Evolutionary conservation across 495 filamentous ascomycete species (phyloP), one percentile per base, ranked within the genome.

Genomic region (Penicillium crystallinum): DNA sequence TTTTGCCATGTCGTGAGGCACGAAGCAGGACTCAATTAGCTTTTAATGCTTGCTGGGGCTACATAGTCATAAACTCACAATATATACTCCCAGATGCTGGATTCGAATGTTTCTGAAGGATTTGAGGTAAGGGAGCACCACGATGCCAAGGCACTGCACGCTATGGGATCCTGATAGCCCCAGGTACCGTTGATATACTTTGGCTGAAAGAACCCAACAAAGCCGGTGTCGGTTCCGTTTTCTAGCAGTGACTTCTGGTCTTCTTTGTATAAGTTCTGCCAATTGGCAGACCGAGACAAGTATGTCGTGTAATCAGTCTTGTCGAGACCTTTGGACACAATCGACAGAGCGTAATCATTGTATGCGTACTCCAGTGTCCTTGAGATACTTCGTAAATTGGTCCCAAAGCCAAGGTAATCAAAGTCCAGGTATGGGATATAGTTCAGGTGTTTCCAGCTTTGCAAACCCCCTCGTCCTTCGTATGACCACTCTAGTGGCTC

Each of bases 281-380:
- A 90, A 59, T 87, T 87, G 1, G 57, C 65, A 43, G 83, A 80
- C 0, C 84, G 78, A 25, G 72, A 66, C 5, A 79, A 65, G 52
- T 88, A 89, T 55, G 82, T 88, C 25, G 81, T 77, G 21, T 72
- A 69, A 31, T 86, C 61, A 0, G 59, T 53, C 29, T 82, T 79
- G 14, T 77, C 79, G 17, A 87, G 65, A 0, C 66, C 70, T 17
- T 76, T 69, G 14, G 77, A 82, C 56, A 89, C 78, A 48, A 83
- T 72, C 0, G 85, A 66, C 46, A 91, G 81, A 50, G 77, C 77
- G 57, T 86, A 89, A 65, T 91, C 87, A 59, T 90, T 84, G 59
- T 90, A 90, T 5, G 82, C 77, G 66, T 91, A 90, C 58, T 90
- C 87, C 1, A 90, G 73, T 0, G 86, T 90, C 2, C 87, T 72